Evolutionary conservation across 495 filamentous ascomycete species (phyloP), one percentile per base, ranked within the genome.

Genomic region (Hyaloscypha hepaticicola): DNA sequence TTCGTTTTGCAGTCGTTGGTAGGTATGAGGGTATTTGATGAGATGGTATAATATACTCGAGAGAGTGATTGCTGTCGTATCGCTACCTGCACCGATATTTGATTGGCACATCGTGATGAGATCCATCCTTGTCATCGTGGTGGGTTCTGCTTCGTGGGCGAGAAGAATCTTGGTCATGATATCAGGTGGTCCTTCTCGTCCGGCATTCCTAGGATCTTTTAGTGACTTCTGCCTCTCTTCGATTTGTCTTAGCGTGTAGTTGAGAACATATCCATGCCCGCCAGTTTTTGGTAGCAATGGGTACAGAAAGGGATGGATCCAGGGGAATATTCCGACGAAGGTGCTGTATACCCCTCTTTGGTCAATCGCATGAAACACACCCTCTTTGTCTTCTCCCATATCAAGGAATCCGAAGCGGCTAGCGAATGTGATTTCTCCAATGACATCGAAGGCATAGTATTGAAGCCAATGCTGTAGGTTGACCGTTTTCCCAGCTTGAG

Each of bases 391-490:
- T 14, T 78, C 62, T 14, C 82, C 84, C 22, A 65, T 52, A 53
- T 83, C 81, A 2, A 85, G 73, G 65, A 84, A 83, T 0, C 82
- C 82, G 62, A 85, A 81, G 22, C 80, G 74, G 33, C 82, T 75
- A 1, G 79, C 82, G 61, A 81, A 88, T 0, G 82, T 84, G 52
- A 88, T 80, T 33, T 79, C 72, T 12, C 82, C 82, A 60, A 88
- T 84, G 1, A 88, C 83, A 63, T 87, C 85, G 65, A 85, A 86
- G 0, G 84, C 82, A 65, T 83, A 87, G 55, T 77, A 85, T 65
- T 85, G 83, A 33, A 85, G 73, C 82, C 82, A 85, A 60, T 81
- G 73, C 0, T 76, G 76, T 3, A 87, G 73, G 64, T 87, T 77
- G 11, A 83, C 69, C 1, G 45, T 41, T 22, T 75, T 45, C 0